These are phyloP conservation scores for Lactarius hatsudake DNA, from an alignment of 768 basidiomycete species.

Conservation along the genomic window DNA sequence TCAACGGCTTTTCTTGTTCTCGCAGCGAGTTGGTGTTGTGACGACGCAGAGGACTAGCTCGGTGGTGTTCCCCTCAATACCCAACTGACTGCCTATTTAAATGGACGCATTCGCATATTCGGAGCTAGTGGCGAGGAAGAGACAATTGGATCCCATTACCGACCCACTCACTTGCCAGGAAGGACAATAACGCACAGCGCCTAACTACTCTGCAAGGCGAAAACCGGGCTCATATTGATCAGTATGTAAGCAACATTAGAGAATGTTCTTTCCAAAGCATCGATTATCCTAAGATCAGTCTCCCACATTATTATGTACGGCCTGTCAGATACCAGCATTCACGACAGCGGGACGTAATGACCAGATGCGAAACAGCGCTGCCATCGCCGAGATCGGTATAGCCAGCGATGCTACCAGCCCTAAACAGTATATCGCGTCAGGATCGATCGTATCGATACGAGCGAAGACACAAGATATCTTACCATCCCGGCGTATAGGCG, in stretches of 20 bases:
- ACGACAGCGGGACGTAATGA: background rate
- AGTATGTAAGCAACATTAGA: background rate
- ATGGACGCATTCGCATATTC: background rate
- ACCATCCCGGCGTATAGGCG: conserved; percentile 45
- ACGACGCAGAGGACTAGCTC: background rate
- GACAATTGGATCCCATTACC: conserved; percentile 3
- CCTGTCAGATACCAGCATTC: background rate
- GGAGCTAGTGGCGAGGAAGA: background rate
- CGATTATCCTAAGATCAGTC: background rate
- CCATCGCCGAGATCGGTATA: background rate
- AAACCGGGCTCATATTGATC: background rate
- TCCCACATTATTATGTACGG: background rate
- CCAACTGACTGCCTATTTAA: background rate
- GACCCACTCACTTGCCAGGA: background rate
- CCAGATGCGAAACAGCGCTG: background rate
- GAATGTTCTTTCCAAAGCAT: background rate
- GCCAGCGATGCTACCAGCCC: conserved; percentile 14
- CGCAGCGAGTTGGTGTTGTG: background rate
- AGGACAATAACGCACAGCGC: background rate
- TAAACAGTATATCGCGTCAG: background rate
- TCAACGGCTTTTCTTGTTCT: background rate
- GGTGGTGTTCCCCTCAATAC: background rate
- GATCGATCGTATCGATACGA: background rate
- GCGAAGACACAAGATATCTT: conserved; percentile 30
- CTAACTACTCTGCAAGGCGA: background rate